A percentile compares a stretch with the other conserved stretches of the same genome.
Evolutionary conservation across 768 basidiomycete species (phyloP).

Genomic region (Lentinula edodes): DNA sequence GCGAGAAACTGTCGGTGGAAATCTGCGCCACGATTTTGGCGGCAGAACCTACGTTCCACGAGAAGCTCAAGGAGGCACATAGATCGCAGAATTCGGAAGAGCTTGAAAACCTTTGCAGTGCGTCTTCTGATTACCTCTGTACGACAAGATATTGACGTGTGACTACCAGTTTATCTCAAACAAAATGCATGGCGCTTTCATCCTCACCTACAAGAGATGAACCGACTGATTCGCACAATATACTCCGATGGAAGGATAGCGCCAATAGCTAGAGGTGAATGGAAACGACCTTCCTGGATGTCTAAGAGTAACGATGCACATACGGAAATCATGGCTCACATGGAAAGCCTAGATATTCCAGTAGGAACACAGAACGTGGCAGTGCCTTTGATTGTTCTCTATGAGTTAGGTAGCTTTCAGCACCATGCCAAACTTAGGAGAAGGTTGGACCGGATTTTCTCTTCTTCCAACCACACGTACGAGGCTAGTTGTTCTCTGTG

Average conservation of each 20-base stretch:
- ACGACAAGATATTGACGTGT: neutral
- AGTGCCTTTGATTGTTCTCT: neutral
- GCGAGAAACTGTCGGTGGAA: too few relatives aligned
- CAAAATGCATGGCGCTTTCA: neutral
- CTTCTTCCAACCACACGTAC: neutral
- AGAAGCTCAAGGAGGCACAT: neutral
- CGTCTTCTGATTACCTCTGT: neutral
- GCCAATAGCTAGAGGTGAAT: neutral
- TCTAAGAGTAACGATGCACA: neutral
- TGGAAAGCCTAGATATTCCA: neutral
- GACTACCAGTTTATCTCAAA: neutral
- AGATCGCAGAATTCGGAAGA: neutral
- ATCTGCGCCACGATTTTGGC: neutral
- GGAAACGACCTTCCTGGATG: neutral
- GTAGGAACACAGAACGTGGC: neutral
- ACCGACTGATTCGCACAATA: neutral
- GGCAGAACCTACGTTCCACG: neutral
- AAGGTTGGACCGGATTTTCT: neutral
- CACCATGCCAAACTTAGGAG: neutral
- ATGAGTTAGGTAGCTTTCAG: neutral
- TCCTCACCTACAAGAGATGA: neutral
- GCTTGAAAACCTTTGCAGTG: neutral
- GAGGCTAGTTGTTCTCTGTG: neutral
- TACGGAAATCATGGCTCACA: neutral
- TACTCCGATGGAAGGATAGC: neutral